Evolutionary conservation across 78 protist genomes (phyloP).

Genomic region (Monosiga brevicollis): DNA sequence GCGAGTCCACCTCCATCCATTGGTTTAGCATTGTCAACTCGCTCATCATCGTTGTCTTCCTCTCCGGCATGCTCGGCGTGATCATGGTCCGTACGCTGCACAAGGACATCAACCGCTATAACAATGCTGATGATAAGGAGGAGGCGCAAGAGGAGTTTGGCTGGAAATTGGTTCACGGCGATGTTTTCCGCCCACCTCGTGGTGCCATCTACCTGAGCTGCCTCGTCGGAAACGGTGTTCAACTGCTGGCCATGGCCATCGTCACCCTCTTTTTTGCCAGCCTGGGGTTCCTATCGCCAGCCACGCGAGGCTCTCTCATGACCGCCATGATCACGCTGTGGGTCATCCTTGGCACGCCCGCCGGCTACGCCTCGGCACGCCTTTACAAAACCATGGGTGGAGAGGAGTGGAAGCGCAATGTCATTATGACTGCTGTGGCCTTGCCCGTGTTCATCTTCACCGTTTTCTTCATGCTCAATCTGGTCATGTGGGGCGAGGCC

Average conservation of each 20-base stretch:
- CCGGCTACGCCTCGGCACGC: conserved; percentile 77
- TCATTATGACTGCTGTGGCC: conserved; percentile 26
- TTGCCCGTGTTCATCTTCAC: conserved; percentile 38
- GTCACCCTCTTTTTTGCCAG: conserved; percentile 62
- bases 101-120: conserved; percentile 59
- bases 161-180: conserved; percentile 95
- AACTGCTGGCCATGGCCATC: conserved; percentile 68
- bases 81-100: conserved; percentile 83
- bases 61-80: conserved; percentile 89
- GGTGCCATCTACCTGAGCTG: conserved; percentile 60
- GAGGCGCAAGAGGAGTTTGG: conserved; percentile 82
- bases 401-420: conserved; percentile 62
- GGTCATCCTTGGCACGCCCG: conserved; percentile 65
- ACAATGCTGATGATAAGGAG: conserved; percentile 8
- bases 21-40: conserved; percentile 93
- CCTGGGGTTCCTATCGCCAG: conserved; percentile 94
- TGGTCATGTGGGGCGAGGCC: conserved; percentile 60
- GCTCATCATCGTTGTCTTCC: conserved; percentile 80
- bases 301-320: conserved; percentile 79
- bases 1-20: conserved; percentile 50
- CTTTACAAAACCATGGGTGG: conserved; percentile 70
- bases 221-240: conserved; percentile 77
- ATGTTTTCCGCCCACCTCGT: conserved; percentile 89
- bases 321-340: conserved; percentile 76
- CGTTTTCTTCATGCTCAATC: conserved; percentile 71